A percentile compares a stretch with the other conserved stretches of the same genome.
These are phyloP conservation scores for Calcarisporium arbuscula DNA, from an alignment of 2,329 filamentous ascomycete genomes.

Conservation along the genomic window DNA sequence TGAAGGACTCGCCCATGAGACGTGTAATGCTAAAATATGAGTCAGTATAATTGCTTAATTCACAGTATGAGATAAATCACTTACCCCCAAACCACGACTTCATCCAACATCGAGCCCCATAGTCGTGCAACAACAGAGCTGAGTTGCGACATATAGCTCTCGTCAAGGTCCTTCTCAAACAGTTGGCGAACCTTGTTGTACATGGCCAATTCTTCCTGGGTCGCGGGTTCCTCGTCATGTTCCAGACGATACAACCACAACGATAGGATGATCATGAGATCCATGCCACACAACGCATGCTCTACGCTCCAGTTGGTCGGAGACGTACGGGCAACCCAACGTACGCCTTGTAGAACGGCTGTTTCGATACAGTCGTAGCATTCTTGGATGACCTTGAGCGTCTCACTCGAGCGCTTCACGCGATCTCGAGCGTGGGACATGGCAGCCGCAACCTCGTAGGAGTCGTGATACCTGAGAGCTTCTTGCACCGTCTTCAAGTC, in stretches of 20 bases:
- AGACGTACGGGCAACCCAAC: slow-evolving; percentile 96
- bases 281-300: slow-evolving; percentile 91
- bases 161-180: slow-evolving; percentile 85
- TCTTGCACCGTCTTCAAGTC: slow-evolving; percentile 95
- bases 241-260: slow-evolving; percentile 98
- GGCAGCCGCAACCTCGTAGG: slow-evolving; percentile 91
- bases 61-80: slow-evolving; percentile 31
- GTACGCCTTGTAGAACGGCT: slow-evolving; percentile 86
- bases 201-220: slow-evolving; percentile 78
- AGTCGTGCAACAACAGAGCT: slow-evolving; percentile 93
- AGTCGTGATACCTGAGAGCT: slow-evolving; percentile 92
- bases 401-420: slow-evolving; percentile 90
- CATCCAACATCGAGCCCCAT: slow-evolving; percentile 97
- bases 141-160: slow-evolving; percentile 73
- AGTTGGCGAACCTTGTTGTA: slow-evolving; percentile 87
- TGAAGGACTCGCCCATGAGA: slow-evolving; percentile 97
- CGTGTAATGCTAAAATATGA: slow-evolving; percentile 65
- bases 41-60: slow-evolving; percentile 8
- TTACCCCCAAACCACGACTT: slow-evolving; percentile 99
- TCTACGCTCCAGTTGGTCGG: slow-evolving; percentile 99
- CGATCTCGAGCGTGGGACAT: slow-evolving; percentile 94
- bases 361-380: slow-evolving; percentile 98
- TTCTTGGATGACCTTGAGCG: slow-evolving; percentile 97
- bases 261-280: slow-evolving; percentile 95
- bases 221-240: slow-evolving; percentile 91